Base-by-base conservation (phyloP, 2,329 filamentous ascomycete species). In the Tolypocladium amazonense region DNA sequence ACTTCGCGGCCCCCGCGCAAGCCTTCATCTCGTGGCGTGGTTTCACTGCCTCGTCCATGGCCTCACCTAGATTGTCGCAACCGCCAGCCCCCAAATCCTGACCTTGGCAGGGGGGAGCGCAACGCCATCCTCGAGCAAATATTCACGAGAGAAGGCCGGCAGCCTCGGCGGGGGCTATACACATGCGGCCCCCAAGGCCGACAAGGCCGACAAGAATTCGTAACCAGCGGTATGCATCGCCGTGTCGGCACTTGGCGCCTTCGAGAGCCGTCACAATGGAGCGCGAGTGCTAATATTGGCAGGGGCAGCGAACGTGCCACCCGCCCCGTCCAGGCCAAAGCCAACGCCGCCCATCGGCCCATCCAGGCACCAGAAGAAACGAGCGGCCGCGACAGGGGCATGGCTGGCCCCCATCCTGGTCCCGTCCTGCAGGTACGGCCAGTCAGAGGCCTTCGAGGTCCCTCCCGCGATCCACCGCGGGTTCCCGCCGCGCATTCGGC, bases 371-470 rank as follows among this genome's bases (percentile, higher is more conserved):
- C 47, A 33, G 27, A 33, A 50, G 45, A 27, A 33, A 33, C 18
- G 15, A 9, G 15, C 47, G 15, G 7, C 18, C 15, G 15, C 47
- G n/a, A 25, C 12, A 27, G 35, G 53, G 37, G 35, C 33, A 9
- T 35, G 33, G 33, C 33, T 35, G 33, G 35, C 35, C 53, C 6
- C 54, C 53, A 56, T 56, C 55, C 55, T 25, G 27, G 38, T 30
- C 45, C 57, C 57, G 37, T 53, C 56, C 57, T 60, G 60, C 63
- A 66, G 64, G 64, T 62, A 64, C 64, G 58, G 56, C 64, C 65
- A 65, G 58, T 65, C 60, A 64, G 53, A n/a, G 50, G 50, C 50
- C 14, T 9, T 35, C 47, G 18, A 23, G 58, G 56, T 35, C 45
- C 47, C 39, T 56, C 37, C 27, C 45, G n/a, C 52, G 58, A 54